These are phyloP conservation scores for Herpetomonas samuelpessoai DNA, from an alignment of 208 protist genomes.

Conservation along the genomic window DNA sequence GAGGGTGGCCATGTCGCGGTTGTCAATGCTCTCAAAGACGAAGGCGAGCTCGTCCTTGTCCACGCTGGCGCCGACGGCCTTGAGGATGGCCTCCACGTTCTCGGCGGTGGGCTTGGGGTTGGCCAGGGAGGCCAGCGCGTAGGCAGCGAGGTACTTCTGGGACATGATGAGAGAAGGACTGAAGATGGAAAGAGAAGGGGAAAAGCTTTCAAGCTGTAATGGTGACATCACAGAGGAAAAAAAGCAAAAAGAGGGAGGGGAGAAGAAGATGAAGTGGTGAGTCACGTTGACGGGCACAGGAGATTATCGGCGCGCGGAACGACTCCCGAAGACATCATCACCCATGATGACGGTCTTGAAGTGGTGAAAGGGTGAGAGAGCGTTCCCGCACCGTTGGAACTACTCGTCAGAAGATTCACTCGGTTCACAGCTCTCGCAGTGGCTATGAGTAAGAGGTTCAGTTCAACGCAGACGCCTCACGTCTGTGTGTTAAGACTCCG, in stretches of 20 bases:
- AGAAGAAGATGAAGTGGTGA: no score
- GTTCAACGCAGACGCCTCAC: no score
- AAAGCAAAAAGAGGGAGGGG: conserved; percentile 3
- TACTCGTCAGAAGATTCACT: no score
- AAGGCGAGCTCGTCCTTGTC: conserved; percentile 79
- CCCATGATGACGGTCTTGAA: no score
- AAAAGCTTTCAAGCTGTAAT: conserved; percentile 7
- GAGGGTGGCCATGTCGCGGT: conserved; percentile 75
- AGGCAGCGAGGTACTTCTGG: conserved; percentile 92
- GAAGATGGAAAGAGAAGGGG: conserved; percentile 8
- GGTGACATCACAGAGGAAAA: conserved; percentile 6
- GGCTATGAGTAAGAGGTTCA: no score
- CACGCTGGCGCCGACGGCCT: conserved; percentile 62
- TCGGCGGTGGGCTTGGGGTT: conserved; percentile 68
- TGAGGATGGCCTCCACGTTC: conserved; percentile 87
- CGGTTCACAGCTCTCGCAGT: no score
- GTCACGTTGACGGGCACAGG: no score
- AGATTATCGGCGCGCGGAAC: no score
- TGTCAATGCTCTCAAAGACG: conserved; percentile 70
- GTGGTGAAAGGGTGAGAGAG: no score
- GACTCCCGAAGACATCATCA: no score
- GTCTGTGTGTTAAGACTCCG: no score
- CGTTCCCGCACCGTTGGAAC: no score
- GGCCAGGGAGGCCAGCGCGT: conserved; percentile 82
- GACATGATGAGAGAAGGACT: conserved; percentile 44